Conservation (phyloP, 495 filamentous ascomycete species). For the Penicillium goetzii region DNA sequence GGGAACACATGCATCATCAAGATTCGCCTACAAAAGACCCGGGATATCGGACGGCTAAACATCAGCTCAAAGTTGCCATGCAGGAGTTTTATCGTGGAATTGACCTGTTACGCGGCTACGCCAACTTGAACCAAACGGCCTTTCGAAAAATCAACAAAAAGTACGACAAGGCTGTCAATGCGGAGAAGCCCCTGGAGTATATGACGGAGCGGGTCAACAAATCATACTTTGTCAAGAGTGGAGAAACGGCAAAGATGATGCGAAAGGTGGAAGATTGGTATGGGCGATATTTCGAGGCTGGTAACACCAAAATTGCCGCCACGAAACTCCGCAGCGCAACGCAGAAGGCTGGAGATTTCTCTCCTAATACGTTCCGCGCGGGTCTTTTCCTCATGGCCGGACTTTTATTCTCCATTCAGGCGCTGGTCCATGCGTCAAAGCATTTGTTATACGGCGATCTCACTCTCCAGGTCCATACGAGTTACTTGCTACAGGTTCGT, state of each 20-base stretch:
- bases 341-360: constrained; percentile 68
- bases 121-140: constrained; percentile 83
- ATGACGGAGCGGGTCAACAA: constrained; percentile 93
- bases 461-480: constrained; percentile 55
- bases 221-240: constrained; percentile 86
- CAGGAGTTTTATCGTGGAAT: constrained; percentile 92
- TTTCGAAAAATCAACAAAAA: constrained; percentile 99
- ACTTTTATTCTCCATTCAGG: constrained; percentile 72
- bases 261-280: constrained; percentile 85
- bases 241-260: constrained; percentile 77
- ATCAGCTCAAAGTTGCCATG: constrained; percentile 85
- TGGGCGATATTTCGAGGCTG: constrained; percentile 86
- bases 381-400: constrained; percentile 80
- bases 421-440: constrained; percentile 65
- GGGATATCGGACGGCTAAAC: constrained; percentile 80
- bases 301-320: constrained; percentile 87
- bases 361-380: constrained; percentile 72
- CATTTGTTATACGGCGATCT: constrained; percentile 55
- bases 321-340: constrained; percentile 77
- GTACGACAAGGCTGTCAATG: constrained; percentile 86
- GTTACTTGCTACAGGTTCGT: constrained; percentile 74
- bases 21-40: constrained; percentile 58
- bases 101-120: constrained; percentile 89
- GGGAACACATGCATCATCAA: constrained; percentile 67
- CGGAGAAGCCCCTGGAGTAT: constrained; percentile 75